Percentiles rank a stretch among this genome's conserved stretches.
Conservation (phyloP, 2,329 filamentous ascomycete genomes). For the Pochonia chlamydosporia region DNA sequence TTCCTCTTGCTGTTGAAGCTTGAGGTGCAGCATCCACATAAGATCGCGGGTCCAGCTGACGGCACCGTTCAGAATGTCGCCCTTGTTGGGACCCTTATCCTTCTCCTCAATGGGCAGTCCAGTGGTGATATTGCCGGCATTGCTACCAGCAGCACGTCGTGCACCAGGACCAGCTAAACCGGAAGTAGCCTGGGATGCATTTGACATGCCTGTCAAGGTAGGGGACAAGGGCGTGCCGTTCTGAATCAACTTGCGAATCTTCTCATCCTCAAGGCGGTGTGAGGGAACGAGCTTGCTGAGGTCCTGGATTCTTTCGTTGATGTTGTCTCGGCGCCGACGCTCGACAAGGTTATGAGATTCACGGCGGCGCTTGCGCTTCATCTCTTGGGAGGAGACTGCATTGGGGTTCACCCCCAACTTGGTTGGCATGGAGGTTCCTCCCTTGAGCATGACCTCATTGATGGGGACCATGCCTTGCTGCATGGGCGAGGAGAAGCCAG, state of each 20-base stretch:
- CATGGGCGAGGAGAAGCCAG: slow-evolving; percentile 80
- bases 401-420: slow-evolving; percentile 60
- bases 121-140: slow-evolving; percentile 78
- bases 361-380: slow-evolving; percentile 82
- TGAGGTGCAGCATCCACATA: slow-evolving; percentile 92
- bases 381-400: slow-evolving; percentile 75
- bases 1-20: slow-evolving; percentile 85
- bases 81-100: slow-evolving; percentile 98
- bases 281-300: slow-evolving; percentile 87
- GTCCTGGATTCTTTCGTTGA: slow-evolving; percentile 97
- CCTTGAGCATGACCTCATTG: slow-evolving; percentile 82
- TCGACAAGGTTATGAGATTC: slow-evolving; percentile 97
- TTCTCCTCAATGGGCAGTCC: slow-evolving; percentile 93
- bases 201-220: slow-evolving; percentile 64
- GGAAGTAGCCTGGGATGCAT: slow-evolving; percentile 73
- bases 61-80: slow-evolving; percentile 93
- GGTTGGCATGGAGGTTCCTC: slow-evolving; percentile 80
- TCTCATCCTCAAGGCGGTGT: slow-evolving; percentile 93
- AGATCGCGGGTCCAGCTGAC: slow-evolving; percentile 96
- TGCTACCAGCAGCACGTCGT: slow-evolving; percentile 66
- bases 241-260: slow-evolving; percentile 88
- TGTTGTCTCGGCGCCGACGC: slow-evolving; percentile 90
- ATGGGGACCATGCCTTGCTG: slow-evolving; percentile 68
- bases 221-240: slow-evolving; percentile 89
- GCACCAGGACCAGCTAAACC: slow-evolving; percentile 80